Evolutionary conservation across 768 basidiomycete species (phyloP).

Genomic region (Omphalotus guepiniiformis): DNA sequence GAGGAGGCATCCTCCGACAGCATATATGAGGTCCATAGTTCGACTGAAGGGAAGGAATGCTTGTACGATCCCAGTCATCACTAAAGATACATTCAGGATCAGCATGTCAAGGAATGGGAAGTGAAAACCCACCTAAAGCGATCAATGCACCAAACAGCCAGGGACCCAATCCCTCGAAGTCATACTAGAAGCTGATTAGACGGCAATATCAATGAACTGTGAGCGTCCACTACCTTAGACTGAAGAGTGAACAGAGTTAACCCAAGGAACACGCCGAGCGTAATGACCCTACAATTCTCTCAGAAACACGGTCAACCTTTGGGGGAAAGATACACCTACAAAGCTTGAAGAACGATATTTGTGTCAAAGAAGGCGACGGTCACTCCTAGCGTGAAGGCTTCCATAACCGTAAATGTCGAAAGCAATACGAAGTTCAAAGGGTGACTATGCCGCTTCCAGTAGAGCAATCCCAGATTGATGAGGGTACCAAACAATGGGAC

Average conservation of each 20-base stretch:
- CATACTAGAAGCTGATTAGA: conserved; percentile 52
- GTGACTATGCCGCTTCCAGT: conserved; percentile 90
- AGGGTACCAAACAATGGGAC: conserved; percentile 76
- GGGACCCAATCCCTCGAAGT: conserved; percentile 90
- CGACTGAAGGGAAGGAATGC: conserved; percentile 83
- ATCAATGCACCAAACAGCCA: conserved; percentile 85
- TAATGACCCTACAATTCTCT: conserved; percentile 58
- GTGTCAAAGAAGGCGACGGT: conserved; percentile 74
- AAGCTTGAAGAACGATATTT: conserved; percentile 76
- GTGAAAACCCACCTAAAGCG: conserved; percentile 57
- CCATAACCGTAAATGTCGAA: conserved; percentile 84
- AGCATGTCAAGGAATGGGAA: background rate
- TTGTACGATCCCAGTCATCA: conserved; percentile 78
- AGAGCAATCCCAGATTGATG: conserved; percentile 73
- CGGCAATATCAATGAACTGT: background rate
- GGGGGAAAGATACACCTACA: conserved; percentile 43
- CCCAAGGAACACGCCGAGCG: conserved; percentile 88
- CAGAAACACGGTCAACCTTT: background rate
- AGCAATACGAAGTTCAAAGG: conserved; percentile 85
- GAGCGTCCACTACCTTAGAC: conserved; percentile 63
- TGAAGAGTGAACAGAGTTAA: conserved; percentile 94
- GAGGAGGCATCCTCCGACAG: conserved; percentile 71
- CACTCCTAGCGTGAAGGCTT: conserved; percentile 87
- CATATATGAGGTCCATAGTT: conserved; percentile 79
- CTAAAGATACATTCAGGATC: conserved; percentile 27